A percentile compares a stretch with the other conserved stretches of the same genome.
Evolutionary conservation across 2,329 filamentous ascomycete species (phyloP).

Genomic region (Lithohypha guttulata): DNA sequence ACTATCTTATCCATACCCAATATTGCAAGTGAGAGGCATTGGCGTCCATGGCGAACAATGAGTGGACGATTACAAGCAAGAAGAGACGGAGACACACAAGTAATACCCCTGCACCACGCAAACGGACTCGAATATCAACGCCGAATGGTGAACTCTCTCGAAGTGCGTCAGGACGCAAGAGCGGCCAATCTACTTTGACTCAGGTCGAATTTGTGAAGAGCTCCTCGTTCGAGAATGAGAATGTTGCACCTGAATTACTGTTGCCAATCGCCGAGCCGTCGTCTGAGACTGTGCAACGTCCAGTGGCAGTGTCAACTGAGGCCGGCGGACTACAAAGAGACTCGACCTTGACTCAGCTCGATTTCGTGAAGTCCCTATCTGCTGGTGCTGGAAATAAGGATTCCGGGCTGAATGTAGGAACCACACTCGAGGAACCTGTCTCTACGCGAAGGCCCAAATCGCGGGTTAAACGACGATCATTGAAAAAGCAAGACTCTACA

Average conservation of each 20-base stretch:
- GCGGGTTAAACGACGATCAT: background rate
- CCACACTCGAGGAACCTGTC: too few relatives aligned
- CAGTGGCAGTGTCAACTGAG: too few relatives aligned
- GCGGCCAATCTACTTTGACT: constrained; percentile 19
- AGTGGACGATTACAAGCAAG: constrained; percentile 16
- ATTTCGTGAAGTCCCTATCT: too few relatives aligned
- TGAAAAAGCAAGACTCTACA: constrained; percentile 18
- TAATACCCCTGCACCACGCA: constrained; percentile 11
- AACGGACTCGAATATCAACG: constrained; percentile 11
- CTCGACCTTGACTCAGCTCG: too few relatives aligned
- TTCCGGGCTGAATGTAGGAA: too few relatives aligned
- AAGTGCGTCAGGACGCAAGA: constrained; percentile 6
- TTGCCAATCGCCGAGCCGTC: too few relatives aligned
- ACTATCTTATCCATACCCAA: too few relatives aligned
- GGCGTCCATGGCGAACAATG: constrained; percentile 9
- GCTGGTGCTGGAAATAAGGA: constrained; percentile 5
- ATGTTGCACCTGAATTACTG: constrained; percentile 6
- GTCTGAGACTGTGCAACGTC: too few relatives aligned
- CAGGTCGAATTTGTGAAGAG: constrained; percentile 18
- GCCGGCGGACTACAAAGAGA: too few relatives aligned
- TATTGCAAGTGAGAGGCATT: too few relatives aligned
- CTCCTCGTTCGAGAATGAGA: constrained; percentile 2
- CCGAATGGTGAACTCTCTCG: background rate
- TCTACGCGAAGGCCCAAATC: background rate
- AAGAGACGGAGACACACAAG: constrained; percentile 15